Conservation (phyloP, 139 green algal genomes). For the Volvox africanus region DNA sequence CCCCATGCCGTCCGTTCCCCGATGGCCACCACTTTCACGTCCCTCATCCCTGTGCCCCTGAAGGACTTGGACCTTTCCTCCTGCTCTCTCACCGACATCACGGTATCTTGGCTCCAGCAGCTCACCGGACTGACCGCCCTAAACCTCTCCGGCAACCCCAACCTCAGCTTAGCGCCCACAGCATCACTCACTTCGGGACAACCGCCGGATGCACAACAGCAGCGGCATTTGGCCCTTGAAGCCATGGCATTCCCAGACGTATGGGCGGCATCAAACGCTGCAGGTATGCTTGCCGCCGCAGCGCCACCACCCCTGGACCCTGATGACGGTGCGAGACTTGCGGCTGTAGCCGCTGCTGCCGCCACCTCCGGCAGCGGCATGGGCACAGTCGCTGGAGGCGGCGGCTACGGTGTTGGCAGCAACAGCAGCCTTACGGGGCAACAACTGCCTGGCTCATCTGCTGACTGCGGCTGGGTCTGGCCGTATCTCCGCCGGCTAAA, state of each 20-base stretch:
- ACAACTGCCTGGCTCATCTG: no score
- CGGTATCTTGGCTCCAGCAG: constrained; percentile 13
- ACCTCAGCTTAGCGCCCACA: constrained; percentile 1
- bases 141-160: constrained; percentile 8
- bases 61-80: constrained; percentile 20
- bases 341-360: background rate
- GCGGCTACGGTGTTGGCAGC: background rate
- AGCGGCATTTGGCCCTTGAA: background rate
- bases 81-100: background rate
- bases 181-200: background rate
- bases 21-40: background rate
- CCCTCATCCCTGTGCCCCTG: background rate
- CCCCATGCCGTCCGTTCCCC: background rate
- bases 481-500: constrained; percentile 24
- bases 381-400: background rate
- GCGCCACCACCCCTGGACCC: background rate
- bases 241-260: background rate
- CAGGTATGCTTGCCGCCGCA: background rate
- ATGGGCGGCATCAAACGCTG: background rate
- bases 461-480: background rate
- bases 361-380: background rate
- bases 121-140: constrained; percentile 18
- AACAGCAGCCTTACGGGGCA: no score
- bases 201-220: background rate
- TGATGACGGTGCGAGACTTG: background rate